Evolutionary conservation across 2,329 filamentous ascomycete species (phyloP), one percentile per base, ranked within the genome.

Genomic region (Phoma sp.): DNA sequence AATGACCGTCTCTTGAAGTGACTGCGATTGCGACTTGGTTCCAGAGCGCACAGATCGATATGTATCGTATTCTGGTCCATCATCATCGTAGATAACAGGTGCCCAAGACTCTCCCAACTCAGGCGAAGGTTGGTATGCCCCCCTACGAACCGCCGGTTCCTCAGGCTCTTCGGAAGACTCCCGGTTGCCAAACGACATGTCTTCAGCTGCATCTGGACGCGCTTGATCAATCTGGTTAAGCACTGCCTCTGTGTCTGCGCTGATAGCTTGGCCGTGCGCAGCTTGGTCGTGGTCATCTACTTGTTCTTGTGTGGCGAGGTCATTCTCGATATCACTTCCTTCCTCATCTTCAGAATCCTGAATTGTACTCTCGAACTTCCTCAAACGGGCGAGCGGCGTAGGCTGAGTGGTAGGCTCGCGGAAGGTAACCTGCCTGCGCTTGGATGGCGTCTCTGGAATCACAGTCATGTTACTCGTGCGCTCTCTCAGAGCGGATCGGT

Each of bases 301-400:
- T 4, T 46, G 17, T 32, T 42, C 42, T 39, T 40, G 21, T 17
- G 25, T 32, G 28, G 32, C 20, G 2, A 39, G n/a, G 4, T 67
- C 60, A 20, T 60, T 57, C 34, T 69, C 66, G 15, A 64, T 57
- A 7, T 64, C 17, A n/a, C 58, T 63, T 11, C 60, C 67, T 20
- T 61, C 61, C 42, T 73, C 70, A 20, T 73, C 72, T 42, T 74
- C 72, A 2, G 71, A 74, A 42, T 74, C 71, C 25, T 61, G 65
- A 15, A 74, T 68, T 3, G 62, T 64, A 32, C 65, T 69, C 23
- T 58, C 55, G n/a, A 74, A 71, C 21, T 59, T 68, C 39, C 59
- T 62, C 34, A 67, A 28, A 23, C 52, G 42, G 28, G 62, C 53
- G 9, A 60, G 62, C 7, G 62, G 58, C 15, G 47, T 33, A 14